Evolutionary conservation across 805 yeast genomes (phyloP).

Genomic region (Osmozyma mogii): DNA sequence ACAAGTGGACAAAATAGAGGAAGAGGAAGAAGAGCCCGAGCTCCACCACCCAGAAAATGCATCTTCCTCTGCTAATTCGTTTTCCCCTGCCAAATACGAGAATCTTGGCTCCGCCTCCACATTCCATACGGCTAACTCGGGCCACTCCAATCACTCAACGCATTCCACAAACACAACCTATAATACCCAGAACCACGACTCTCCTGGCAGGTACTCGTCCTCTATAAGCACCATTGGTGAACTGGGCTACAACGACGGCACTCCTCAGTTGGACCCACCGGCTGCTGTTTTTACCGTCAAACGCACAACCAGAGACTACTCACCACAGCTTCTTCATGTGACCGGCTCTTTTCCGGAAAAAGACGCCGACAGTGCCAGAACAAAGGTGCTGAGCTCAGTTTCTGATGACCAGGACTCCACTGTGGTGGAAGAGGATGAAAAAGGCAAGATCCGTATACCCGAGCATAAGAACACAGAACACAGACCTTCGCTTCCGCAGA

Average conservation of each 20-base stretch:
- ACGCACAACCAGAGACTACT: slow-evolving; percentile 6
- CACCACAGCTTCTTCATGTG: slow-evolving; percentile 3
- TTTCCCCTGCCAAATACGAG: slow-evolving; percentile 1
- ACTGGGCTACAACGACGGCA: slow-evolving; percentile 14
- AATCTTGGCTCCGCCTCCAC: slow-evolving; percentile 15
- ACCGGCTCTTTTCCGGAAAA: slow-evolving; percentile 1
- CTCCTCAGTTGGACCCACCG: slow-evolving; percentile 19
- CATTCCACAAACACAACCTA: no score
- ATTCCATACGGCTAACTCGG: slow-evolving; percentile 21
- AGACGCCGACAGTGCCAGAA: slow-evolving; percentile 1
- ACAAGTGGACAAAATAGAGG: slow-evolving; percentile 5
- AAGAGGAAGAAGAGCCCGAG: slow-evolving; percentile 12
- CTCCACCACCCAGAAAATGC: not conserved
- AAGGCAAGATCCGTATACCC: not conserved
- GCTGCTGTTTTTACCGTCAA: slow-evolving; percentile 18
- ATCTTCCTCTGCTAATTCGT: slow-evolving; percentile 1
- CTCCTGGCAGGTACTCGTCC: not conserved
- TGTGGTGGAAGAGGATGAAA: slow-evolving; percentile 13
- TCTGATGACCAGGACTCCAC: slow-evolving; percentile 19
- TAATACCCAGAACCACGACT: not conserved
- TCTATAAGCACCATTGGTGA: slow-evolving; percentile 17
- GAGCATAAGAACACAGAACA: not conserved
- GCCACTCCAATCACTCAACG: slow-evolving; percentile 1
- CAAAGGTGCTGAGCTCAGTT: slow-evolving; percentile 1
- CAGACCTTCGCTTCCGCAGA: not conserved